Evolutionary conservation across 2,329 filamentous ascomycete species (phyloP).

Genomic region (Claviceps sp.): DNA sequence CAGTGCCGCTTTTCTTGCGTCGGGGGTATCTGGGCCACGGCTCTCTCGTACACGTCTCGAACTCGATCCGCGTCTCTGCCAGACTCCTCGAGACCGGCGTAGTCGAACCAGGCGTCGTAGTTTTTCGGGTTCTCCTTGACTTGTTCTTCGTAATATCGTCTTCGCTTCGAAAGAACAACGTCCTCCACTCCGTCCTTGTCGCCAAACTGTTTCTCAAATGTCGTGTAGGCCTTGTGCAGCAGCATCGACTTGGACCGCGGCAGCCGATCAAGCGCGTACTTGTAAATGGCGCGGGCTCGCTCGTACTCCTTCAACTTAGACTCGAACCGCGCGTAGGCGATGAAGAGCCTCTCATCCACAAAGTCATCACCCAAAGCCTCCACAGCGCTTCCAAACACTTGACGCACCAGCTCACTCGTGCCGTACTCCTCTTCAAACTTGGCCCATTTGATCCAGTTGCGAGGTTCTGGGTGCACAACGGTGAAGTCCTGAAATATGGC

Average conservation of each 20-base stretch:
- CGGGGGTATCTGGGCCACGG: slow-evolving; percentile 87
- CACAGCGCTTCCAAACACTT: slow-evolving; percentile 80
- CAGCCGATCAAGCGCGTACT: slow-evolving; percentile 85
- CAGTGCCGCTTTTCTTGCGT: slow-evolving; percentile 95
- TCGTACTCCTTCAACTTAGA: slow-evolving; percentile 92
- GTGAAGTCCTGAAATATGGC: slow-evolving; percentile 85
- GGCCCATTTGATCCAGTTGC: slow-evolving; percentile 98
- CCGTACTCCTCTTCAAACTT: slow-evolving; percentile 94
- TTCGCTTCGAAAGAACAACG: slow-evolving; percentile 84
- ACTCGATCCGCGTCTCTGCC: slow-evolving; percentile 72
- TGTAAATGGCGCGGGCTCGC: slow-evolving; percentile 86
- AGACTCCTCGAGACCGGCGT: slow-evolving; percentile 77
- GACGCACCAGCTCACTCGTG: slow-evolving; percentile 78
- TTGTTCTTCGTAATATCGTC: slow-evolving; percentile 88
- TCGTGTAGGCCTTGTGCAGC: slow-evolving; percentile 89
- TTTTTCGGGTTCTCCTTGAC: slow-evolving; percentile 90
- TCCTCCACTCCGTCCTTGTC: slow-evolving; percentile 89
- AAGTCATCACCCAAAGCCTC: slow-evolving; percentile 88
- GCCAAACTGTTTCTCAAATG: slow-evolving; percentile 96
- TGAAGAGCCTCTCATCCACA: slow-evolving; percentile 91
- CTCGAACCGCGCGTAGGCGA: slow-evolving; percentile 90
- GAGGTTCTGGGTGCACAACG: slow-evolving; percentile 80
- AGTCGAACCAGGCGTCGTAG: slow-evolving; percentile 96
- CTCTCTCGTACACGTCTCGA: slow-evolving; percentile 86
- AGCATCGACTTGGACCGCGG: slow-evolving; percentile 73